These are phyloP conservation scores for Vanrija humicola DNA, from an alignment of 1,284 basidiomycete genomes.

Conservation along the genomic window DNA sequence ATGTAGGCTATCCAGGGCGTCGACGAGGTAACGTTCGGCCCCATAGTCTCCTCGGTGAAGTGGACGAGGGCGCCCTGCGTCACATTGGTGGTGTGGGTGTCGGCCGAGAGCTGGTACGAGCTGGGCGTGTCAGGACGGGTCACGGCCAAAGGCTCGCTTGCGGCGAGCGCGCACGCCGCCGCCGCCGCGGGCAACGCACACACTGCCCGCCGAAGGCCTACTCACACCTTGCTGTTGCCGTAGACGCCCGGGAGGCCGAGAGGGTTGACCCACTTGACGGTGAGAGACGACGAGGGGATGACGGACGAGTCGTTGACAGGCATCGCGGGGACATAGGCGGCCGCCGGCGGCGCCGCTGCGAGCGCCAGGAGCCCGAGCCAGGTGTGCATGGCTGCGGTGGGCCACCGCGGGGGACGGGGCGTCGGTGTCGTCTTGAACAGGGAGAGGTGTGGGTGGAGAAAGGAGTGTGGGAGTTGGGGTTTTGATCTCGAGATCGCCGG, in stretches of 20 bases:
- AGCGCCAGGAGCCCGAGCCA: too few relatives aligned
- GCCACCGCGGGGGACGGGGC: too few relatives aligned
- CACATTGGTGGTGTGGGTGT: conserved; percentile 34
- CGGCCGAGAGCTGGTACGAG: conserved; percentile 44
- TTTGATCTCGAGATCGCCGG: too few relatives aligned
- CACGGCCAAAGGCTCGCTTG: neutral
- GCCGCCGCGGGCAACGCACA: conserved; percentile 7
- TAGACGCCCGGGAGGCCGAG: conserved; percentile 22
- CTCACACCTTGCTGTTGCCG: conserved; percentile 33
- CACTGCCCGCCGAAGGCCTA: conserved; percentile 1
- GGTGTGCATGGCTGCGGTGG: too few relatives aligned
- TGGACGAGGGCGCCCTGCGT: conserved; percentile 69
- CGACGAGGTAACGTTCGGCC: conserved; percentile 53
- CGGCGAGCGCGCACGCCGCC: neutral
- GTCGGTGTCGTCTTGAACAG: too few relatives aligned
- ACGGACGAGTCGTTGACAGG: conserved; percentile 62
- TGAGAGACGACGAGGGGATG: conserved; percentile 58
- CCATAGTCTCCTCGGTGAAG: conserved; percentile 59
- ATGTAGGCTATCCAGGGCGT: conserved; percentile 88
- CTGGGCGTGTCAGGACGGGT: conserved; percentile 12
- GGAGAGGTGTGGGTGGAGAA: too few relatives aligned
- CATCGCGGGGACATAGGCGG: conserved; percentile 60
- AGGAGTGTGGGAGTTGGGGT: too few relatives aligned
- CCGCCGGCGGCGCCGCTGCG: conserved; percentile 7
- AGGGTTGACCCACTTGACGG: conserved; percentile 59